Percentiles rank a stretch among this genome's conserved stretches.
Conservation (phyloP, 352 stramenopile species). For the Phytophthora citricola region DNA sequence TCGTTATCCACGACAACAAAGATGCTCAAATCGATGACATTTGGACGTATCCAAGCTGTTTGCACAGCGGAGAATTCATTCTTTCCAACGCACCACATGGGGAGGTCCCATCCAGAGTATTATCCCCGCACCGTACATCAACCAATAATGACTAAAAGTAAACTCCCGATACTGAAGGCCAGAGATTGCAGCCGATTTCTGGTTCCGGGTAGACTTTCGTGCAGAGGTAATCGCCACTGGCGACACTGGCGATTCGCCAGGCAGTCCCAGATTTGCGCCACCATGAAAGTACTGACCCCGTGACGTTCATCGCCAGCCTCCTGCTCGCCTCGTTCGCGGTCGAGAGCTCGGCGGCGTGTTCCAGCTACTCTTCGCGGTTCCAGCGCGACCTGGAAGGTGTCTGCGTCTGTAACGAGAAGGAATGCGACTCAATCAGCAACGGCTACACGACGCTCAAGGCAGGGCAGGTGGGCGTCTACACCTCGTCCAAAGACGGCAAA, state of each 20-base stretch:
- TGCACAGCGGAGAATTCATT: too few relatives aligned
- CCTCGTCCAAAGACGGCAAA: conserved; percentile 44
- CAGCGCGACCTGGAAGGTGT: conserved; percentile 4
- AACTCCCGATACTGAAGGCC: too few relatives aligned
- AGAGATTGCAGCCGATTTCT: too few relatives aligned
- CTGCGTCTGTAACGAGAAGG: conserved; percentile 1
- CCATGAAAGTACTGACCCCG: background rate
- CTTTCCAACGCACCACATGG: background rate
- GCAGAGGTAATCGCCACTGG: background rate
- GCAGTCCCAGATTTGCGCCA: background rate
- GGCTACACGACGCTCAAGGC: conserved; percentile 38
- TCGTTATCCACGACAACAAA: too few relatives aligned
- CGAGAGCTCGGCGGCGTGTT: background rate
- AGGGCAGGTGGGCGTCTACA: conserved; percentile 45
- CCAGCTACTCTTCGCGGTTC: background rate
- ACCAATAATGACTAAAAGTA: background rate
- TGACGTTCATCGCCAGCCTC: background rate
- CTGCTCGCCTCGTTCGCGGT: background rate
- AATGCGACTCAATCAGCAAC: conserved; percentile 4
- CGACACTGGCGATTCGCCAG: background rate
- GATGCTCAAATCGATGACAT: too few relatives aligned
- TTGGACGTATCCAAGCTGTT: too few relatives aligned
- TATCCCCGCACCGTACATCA: conserved; percentile 1
- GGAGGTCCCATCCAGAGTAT: background rate
- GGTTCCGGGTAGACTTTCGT: background rate